phyloP scores from a whole-genome alignment of 106 monocot genomes.

The Dendrobium catenatum region DNA sequence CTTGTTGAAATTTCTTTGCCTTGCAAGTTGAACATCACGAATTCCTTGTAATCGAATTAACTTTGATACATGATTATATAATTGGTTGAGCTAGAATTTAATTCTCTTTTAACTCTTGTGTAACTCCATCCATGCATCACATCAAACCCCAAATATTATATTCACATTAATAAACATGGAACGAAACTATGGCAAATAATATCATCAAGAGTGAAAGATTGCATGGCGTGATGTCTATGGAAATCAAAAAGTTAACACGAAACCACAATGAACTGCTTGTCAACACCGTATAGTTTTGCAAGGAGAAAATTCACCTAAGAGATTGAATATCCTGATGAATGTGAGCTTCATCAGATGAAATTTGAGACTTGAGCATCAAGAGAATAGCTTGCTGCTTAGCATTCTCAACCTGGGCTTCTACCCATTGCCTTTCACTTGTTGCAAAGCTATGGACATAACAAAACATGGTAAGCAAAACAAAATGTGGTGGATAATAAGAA shows the following conservation, averaged over 20 bases:
- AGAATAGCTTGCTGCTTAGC: conserved; percentile 94
- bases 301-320: conserved; percentile 46
- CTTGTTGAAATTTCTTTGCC: too few relatives aligned
- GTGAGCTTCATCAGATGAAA: conserved; percentile 93
- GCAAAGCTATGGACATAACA: conserved; percentile 59
- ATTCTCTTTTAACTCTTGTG: too few relatives aligned
- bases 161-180: not conserved
- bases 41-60: too few relatives aligned
- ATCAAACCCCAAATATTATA: not conserved
- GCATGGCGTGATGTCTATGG: not conserved
- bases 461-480: not conserved
- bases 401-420: conserved; percentile 98
- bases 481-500: not conserved
- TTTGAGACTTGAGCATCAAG: conserved; percentile 62
- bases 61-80: too few relatives aligned
- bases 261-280: not conserved
- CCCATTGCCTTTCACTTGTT: conserved; percentile 98
- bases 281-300: not conserved
- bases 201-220: not conserved
- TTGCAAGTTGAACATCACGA: too few relatives aligned
- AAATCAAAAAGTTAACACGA: not conserved
- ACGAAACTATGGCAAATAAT: not conserved
- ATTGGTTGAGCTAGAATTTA: too few relatives aligned
- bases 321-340: conserved; percentile 88
- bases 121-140: too few relatives aligned